These are phyloP conservation scores for Neurospora sp. DNA, from an alignment of 495 filamentous ascomycete species.

Conservation along the genomic window DNA sequence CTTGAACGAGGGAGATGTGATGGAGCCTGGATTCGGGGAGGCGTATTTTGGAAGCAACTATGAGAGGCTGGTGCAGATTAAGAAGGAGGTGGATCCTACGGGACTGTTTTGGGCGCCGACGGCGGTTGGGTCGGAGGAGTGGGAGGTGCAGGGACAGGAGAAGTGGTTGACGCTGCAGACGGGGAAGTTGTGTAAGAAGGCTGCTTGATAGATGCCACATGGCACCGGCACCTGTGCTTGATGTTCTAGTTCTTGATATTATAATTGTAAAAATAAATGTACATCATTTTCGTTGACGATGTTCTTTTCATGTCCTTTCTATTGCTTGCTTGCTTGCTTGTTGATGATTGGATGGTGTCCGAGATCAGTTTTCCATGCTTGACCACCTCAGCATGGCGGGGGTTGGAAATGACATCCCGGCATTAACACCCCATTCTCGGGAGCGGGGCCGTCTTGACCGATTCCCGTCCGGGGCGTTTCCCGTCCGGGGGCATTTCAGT, in stretches of 20 bases:
- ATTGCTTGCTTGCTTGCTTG: too few relatives aligned
- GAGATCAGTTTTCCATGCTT: too few relatives aligned
- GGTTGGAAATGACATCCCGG: neutral
- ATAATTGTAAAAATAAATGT: too few relatives aligned
- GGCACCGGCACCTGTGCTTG: too few relatives aligned
- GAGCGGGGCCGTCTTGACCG: neutral
- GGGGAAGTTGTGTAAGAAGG: slow-evolving; percentile 14
- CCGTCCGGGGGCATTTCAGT: neutral
- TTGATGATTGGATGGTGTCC: too few relatives aligned
- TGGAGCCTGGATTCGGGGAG: slow-evolving; percentile 53
- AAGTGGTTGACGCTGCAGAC: slow-evolving; percentile 14
- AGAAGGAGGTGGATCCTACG: slow-evolving; percentile 42
- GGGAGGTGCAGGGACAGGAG: slow-evolving; percentile 15
- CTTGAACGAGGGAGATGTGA: slow-evolving; percentile 43
- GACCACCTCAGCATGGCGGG: too few relatives aligned
- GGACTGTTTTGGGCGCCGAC: slow-evolving; percentile 46
- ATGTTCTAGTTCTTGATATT: too few relatives aligned
- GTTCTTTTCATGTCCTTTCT: too few relatives aligned
- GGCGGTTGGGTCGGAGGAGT: slow-evolving; percentile 43
- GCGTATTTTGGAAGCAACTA: slow-evolving; percentile 50
- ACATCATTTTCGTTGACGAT: too few relatives aligned
- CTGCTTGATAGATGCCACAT: neutral
- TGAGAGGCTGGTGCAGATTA: slow-evolving; percentile 33
- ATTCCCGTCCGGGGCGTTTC: neutral
- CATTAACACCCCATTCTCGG: neutral